A percentile compares a stretch with the other conserved stretches of the same genome.
Evolutionary conservation across 495 filamentous ascomycete species (phyloP).

Genomic region (Bryoglossum gracile): DNA sequence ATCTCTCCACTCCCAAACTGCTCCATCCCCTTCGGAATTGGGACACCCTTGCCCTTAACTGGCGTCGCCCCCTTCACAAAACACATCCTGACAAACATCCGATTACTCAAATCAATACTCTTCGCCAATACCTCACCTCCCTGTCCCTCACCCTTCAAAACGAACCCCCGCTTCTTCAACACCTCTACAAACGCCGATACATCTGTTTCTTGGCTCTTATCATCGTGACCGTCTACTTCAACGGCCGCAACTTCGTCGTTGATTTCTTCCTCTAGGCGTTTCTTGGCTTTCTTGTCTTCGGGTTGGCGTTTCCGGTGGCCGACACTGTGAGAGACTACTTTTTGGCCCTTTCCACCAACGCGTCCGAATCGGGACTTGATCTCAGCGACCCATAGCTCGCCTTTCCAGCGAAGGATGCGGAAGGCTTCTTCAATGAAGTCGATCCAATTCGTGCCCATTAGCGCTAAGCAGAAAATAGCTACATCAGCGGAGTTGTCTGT

Average conservation of each 20-base stretch:
- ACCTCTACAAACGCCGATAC: conserved; percentile 85
- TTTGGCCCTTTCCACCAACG: conserved; percentile 32
- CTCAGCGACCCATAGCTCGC: conserved; percentile 94
- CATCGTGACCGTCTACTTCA: conserved; percentile 44
- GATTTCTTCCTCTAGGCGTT: conserved; percentile 41
- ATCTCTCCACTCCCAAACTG: conserved; percentile 23
- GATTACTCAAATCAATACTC: conserved; percentile 74
- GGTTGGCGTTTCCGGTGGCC: conserved; percentile 42
- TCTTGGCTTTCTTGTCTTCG: conserved; percentile 45
- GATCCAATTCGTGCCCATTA: conserved; percentile 99
- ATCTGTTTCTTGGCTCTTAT: conserved; percentile 62
- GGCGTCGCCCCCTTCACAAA: conserved; percentile 75
- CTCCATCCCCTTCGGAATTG: conserved; percentile 31
- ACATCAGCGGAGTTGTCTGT: conserved; percentile 67
- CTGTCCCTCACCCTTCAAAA: conserved; percentile 49
- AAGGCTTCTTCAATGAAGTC: conserved; percentile 94
- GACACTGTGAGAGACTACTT: conserved; percentile 53
- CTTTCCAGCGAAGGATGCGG: conserved; percentile 79
- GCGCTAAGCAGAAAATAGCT: conserved; percentile 85
- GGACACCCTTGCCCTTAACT: conserved; percentile 55
- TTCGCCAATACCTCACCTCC: conserved; percentile 21
- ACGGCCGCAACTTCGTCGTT: conserved; percentile 43
- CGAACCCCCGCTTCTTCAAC: conserved; percentile 58
- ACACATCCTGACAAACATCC: conserved; percentile 96
- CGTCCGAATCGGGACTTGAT: conserved; percentile 86